Evolutionary conservation across 768 basidiomycete genomes (phyloP), one percentile per base, ranked within the genome.

Genomic region (Exsudoporus frostii): DNA sequence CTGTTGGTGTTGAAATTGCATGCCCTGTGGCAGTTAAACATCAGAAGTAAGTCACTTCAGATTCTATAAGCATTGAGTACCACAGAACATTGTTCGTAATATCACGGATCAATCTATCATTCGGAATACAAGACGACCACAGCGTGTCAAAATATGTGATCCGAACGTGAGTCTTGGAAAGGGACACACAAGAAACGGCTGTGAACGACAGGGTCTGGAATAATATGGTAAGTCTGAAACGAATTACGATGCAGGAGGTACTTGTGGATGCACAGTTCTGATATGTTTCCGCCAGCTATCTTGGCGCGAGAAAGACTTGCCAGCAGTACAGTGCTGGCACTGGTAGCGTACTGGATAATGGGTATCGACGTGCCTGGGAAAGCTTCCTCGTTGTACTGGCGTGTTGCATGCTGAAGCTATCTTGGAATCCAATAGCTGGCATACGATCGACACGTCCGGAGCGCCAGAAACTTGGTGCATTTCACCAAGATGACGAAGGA

Each of bases 221-320:
- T 33, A 29, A 14, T 13, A 25, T 20, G 15, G 51, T 22, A 43
- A 24, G 47, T 57, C 22, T 46, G 13, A 5, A 39, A 37, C 4
- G 3, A 24, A 17, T 51, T 19, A 48, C 11, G 10, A 20, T 24
- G 14, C 20, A 2, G 2, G 9, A 36, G 4, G 36, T 13, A 5
- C 20, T 27, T 54, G 5, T 24, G 9, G 0, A 43, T 66, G 65
- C n/a, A 51, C 36, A 7, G 7, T 24, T 27, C 4, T 49, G 11
- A 67, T 14, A n/a, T 66, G 67, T 2, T 32, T 19, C 1, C 3
- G 46, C 46, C 50, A 40, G 47, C 29, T 66, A 36, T 69, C 65
- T 41, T 37, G 22, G 4, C 65, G 67, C 10, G 65, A 67, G 47
- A 67, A 66, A 9, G 52, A 38, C 22, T 41, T 64, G 1, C 19